A percentile compares a stretch with the other conserved stretches of the same genome.
phyloP scores from a whole-genome alignment of 768 basidiomycete genomes.

The Tulasnella sp. region DNA sequence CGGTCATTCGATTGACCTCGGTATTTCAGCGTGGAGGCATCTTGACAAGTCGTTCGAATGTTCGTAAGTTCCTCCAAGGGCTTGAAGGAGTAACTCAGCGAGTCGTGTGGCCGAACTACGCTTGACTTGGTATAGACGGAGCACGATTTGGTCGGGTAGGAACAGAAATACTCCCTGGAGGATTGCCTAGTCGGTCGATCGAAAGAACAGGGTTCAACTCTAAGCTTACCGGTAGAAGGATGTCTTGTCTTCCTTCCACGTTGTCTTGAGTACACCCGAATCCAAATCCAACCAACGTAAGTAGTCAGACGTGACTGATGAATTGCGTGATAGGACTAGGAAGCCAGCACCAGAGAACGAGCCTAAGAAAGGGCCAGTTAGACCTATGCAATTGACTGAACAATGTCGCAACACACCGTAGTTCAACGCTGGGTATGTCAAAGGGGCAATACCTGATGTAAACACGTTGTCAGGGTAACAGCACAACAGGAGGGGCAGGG shows the following conservation, averaged over 20 bases:
- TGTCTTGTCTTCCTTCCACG: conserved; percentile 43
- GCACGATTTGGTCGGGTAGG: conserved; percentile 50
- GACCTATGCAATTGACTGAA: neutral
- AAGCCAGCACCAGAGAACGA: conserved; percentile 58
- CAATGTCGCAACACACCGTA: neutral
- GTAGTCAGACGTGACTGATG: conserved; percentile 34
- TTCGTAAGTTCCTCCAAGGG: conserved; percentile 39
- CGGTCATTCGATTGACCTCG: conserved; percentile 39
- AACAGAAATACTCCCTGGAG: conserved; percentile 48
- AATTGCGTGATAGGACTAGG: conserved; percentile 39
- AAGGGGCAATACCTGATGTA: neutral
- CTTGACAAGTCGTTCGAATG: conserved; percentile 36
- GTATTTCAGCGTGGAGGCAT: conserved; percentile 36
- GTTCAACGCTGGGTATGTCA: conserved; percentile 8
- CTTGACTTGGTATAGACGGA: conserved; percentile 38
- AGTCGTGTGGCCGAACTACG: conserved; percentile 18
- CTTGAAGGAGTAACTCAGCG: conserved; percentile 39
- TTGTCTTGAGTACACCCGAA: conserved; percentile 41
- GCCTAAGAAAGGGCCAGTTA: conserved; percentile 31
- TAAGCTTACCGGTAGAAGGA: conserved; percentile 39
- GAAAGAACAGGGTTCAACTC: neutral
- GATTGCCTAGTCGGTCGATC: neutral
- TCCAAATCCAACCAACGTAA: conserved; percentile 61
- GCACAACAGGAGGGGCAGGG: neutral
- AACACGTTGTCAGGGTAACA: neutral